Evolutionary conservation across 164 flowering plant genomes (phyloP).

Genomic region (Vitis rupestris): DNA sequence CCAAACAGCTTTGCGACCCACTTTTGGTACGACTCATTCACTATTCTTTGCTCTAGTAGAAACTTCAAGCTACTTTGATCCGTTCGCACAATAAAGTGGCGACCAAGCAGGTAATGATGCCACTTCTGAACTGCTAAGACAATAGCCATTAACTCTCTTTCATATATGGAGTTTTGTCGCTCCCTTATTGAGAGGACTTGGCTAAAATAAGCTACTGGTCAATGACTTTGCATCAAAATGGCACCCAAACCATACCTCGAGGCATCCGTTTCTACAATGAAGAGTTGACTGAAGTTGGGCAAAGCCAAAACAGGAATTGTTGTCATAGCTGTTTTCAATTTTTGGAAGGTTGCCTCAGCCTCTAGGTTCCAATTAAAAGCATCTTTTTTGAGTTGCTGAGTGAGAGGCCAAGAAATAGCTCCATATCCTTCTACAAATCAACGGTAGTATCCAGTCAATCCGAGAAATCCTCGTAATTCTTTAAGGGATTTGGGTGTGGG

Average conservation of each 20-base stretch:
- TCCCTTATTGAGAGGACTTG: neutral
- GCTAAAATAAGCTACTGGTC: slow-evolving; percentile 1
- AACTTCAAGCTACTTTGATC: no score
- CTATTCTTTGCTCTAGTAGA: no score
- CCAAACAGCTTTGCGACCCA: no score
- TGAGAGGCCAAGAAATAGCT: neutral
- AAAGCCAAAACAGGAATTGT: neutral
- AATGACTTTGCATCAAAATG: neutral
- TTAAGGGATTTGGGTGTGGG: no score
- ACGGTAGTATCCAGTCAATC: no score
- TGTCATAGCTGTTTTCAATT: neutral
- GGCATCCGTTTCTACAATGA: slow-evolving; percentile 6
- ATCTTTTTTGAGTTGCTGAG: slow-evolving; percentile 3
- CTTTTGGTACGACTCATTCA: no score
- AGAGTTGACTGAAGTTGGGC: neutral
- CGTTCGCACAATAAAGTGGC: no score
- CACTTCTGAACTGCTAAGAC: neutral
- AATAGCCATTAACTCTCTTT: neutral
- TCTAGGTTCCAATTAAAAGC: neutral
- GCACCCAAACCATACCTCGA: slow-evolving; percentile 4
- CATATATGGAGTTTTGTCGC: neutral
- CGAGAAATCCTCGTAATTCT: no score
- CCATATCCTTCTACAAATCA: no score
- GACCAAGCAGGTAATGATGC: no score
- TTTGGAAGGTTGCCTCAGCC: neutral